Percentiles rank a stretch among this genome's conserved stretches.
phyloP scores from a whole-genome alignment of 129 eudicot species.

The Tanacetum coccineum region DNA sequence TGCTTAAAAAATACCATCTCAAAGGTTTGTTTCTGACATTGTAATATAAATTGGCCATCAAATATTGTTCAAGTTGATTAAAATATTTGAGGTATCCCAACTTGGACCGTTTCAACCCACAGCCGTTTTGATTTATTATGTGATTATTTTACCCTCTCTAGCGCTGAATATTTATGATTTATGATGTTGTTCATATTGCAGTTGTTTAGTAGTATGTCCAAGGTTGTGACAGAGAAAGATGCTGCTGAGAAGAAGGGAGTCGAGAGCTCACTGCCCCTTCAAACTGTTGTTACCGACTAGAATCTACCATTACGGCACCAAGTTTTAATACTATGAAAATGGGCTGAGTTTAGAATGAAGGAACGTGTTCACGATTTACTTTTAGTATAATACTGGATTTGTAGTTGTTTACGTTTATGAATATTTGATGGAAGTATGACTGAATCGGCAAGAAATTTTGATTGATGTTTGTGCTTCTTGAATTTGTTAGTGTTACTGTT shows the following conservation, averaged over 20 bases:
- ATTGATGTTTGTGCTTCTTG: too few relatives aligned
- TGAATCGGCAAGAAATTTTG: too few relatives aligned
- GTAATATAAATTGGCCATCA: neutral
- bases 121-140: too few relatives aligned
- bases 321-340: neutral
- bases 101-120: too few relatives aligned
- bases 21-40: constrained; percentile 36
- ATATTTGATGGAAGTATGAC: too few relatives aligned
- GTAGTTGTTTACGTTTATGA: neutral
- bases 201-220: constrained; percentile 88
- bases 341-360: neutral
- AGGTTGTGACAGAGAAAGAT: constrained; percentile 54
- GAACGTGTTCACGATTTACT: neutral
- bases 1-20: constrained; percentile 65
- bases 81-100: too few relatives aligned
- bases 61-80: too few relatives aligned
- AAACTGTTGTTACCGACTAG: constrained; percentile 46
- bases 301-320: neutral
- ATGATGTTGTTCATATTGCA: constrained; percentile 21
- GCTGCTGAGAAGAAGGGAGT: constrained; percentile 42
- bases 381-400: neutral
- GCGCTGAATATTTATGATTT: neutral
- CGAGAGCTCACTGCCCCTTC: constrained; percentile 59
- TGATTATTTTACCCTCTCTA: neutral
- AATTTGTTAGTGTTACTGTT: too few relatives aligned